Conservation (phyloP, 2,329 filamentous ascomycete genomes). For the Pseudocercospora vitis region DNA sequence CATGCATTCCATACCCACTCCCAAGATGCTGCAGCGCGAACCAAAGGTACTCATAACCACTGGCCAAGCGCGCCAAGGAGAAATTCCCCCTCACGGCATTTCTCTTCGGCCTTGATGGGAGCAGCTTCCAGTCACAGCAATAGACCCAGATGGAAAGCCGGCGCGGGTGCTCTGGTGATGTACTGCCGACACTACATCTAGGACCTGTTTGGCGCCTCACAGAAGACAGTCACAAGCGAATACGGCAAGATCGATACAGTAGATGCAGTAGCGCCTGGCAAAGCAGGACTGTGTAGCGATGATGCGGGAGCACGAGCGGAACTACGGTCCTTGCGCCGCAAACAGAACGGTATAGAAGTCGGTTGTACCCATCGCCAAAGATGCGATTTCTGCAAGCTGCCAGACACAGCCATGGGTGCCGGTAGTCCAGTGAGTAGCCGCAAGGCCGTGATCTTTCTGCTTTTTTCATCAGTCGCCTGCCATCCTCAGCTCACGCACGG, state of each 20-base stretch:
- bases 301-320: constrained; percentile 2
- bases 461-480: constrained; percentile 4
- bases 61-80: constrained; percentile 17
- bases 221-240: constrained; percentile 5
- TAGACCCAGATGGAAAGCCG: neutral
- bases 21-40: constrained; percentile 3
- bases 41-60: constrained; percentile 4
- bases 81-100: neutral
- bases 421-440: neutral
- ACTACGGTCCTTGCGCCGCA: constrained; percentile 8
- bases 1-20: constrained; percentile 5
- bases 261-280: constrained; percentile 14
- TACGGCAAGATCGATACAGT: neutral
- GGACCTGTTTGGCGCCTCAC: constrained; percentile 2
- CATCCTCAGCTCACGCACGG: constrained; percentile 4
- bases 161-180: neutral
- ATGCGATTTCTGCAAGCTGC: neutral
- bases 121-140: neutral
- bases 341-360: neutral
- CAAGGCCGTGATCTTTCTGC: constrained; percentile 6
- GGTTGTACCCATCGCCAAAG: neutral
- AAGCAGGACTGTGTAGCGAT: constrained; percentile 1
- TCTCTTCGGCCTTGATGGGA: constrained; percentile 3
- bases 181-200: constrained; percentile 7
- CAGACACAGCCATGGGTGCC: constrained; percentile 8